These are phyloP conservation scores for Fonsecaea nubica DNA, from an alignment of 2,329 filamentous ascomycete genomes.

Conservation along the genomic window DNA sequence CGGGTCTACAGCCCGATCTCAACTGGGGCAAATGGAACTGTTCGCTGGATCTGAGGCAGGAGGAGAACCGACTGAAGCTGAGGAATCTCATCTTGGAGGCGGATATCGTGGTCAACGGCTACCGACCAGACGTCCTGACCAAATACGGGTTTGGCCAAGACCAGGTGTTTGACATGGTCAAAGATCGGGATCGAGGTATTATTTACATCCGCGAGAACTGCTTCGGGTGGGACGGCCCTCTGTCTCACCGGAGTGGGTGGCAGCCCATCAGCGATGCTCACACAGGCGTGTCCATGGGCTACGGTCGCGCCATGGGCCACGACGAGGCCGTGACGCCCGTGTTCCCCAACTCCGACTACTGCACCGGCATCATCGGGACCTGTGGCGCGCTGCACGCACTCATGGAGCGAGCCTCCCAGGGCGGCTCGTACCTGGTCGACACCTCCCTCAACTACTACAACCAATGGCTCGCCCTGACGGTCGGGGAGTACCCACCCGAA, in stretches of 20 bases:
- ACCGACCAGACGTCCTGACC: conserved; percentile 56
- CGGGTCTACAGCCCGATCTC: conserved; percentile 73
- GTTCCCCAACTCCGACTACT: conserved; percentile 66
- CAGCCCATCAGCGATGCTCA: conserved; percentile 57
- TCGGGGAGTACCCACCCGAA: conserved; percentile 48
- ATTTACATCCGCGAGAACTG: conserved; percentile 59
- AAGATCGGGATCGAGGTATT: conserved; percentile 50
- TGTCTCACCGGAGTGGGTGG: conserved; percentile 55
- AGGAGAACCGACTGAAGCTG: conserved; percentile 49
- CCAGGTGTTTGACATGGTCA: conserved; percentile 49
- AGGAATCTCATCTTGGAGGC: conserved; percentile 54
- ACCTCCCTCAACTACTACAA: conserved; percentile 46
- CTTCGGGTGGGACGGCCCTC: conserved; percentile 57
- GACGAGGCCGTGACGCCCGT: conserved; percentile 49
- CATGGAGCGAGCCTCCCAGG: conserved; percentile 65
- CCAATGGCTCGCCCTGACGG: conserved; percentile 49
- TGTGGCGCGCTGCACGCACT: conserved; percentile 70
- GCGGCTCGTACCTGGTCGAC: conserved; percentile 42
- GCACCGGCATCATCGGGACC: conserved; percentile 73
- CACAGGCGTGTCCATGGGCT: conserved; percentile 47
- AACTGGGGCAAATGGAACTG: conserved; percentile 73
- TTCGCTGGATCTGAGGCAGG: conserved; percentile 59
- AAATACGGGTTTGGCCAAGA: conserved; percentile 65
- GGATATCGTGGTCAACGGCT: conserved; percentile 63
- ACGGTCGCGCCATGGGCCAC: conserved; percentile 45